Conservation (phyloP, 139 green algal species). For the Volvox africanus region DNA sequence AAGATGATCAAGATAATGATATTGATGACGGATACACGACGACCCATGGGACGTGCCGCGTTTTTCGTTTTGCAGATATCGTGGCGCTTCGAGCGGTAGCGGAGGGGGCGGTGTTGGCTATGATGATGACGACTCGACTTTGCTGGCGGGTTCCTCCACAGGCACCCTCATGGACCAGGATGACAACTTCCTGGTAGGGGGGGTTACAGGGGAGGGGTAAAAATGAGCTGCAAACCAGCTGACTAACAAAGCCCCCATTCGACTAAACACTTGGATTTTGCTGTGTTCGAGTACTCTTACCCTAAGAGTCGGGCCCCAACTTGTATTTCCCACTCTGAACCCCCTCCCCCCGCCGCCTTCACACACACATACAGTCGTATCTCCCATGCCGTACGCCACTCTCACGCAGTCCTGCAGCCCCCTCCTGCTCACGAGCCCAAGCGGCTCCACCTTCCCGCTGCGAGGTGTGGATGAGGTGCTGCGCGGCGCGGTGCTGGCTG, state of each 20-base stretch:
- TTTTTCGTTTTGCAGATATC: not conserved
- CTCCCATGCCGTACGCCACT: no score
- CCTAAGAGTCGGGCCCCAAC: no score
- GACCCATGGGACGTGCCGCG: no score
- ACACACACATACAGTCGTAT: no score
- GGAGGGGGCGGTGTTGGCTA: no score
- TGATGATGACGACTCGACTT: constrained; percentile 36
- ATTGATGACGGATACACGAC: no score
- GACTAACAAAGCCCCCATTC: no score
- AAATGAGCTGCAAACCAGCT: no score
- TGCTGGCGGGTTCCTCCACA: constrained; percentile 67
- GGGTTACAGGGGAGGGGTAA: not conserved
- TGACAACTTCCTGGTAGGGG: constrained; percentile 71
- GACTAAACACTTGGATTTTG: no score
- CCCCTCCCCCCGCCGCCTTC: not conserved
- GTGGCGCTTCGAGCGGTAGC: not conserved
- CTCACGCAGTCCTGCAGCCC: constrained; percentile 64
- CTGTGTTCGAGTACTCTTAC: not conserved
- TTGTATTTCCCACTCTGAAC: not conserved
- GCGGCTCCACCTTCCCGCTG: constrained; percentile 73
- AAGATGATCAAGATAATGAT: no score
- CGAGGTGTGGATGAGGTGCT: constrained; percentile 57
- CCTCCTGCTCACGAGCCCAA: constrained; percentile 64
- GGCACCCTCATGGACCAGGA: constrained; percentile 78
- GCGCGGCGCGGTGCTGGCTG: constrained; percentile 16